Percentiles rank a stretch among this genome's conserved stretches.
Evolutionary conservation across 352 stramenopile genomes (phyloP).

Genomic region (Chrysophaeum taylorii): DNA sequence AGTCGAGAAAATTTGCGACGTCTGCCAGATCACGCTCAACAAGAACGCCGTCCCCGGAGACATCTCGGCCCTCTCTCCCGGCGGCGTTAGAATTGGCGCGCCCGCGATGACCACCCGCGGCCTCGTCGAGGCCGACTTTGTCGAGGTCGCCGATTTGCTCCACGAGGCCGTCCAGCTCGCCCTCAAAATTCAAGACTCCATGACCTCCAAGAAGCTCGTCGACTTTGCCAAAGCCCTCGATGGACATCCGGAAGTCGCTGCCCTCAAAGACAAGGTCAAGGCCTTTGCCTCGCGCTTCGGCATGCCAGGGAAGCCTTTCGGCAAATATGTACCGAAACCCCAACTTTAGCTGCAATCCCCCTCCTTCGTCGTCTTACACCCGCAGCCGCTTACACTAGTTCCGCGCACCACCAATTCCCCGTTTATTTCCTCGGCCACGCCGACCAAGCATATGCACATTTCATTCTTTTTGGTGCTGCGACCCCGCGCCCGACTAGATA

Average conservation of each 20-base stretch:
- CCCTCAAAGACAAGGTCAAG: conserved; percentile 75
- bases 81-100: conserved; percentile 87
- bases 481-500: too few relatives aligned
- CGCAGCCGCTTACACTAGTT: too few relatives aligned
- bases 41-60: conserved; percentile 97
- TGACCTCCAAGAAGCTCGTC: conserved; percentile 53
- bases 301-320: conserved; percentile 66
- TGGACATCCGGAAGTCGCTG: conserved; percentile 56
- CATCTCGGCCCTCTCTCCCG: conserved; percentile 80
- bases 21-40: conserved; percentile 94
- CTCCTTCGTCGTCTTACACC: too few relatives aligned
- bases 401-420: too few relatives aligned
- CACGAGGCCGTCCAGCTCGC: conserved; percentile 84
- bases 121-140: conserved; percentile 90
- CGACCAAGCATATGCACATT: too few relatives aligned
- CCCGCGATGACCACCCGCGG: conserved; percentile 90
- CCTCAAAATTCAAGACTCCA: conserved; percentile 66
- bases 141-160: conserved; percentile 87
- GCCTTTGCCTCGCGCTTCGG: conserved; percentile 81
- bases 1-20: conserved; percentile 95
- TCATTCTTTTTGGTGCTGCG: too few relatives aligned
- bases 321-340: too few relatives aligned
- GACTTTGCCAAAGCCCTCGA: conserved; percentile 78
- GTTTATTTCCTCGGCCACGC: too few relatives aligned
- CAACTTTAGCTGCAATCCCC: too few relatives aligned